Evolutionary conservation across 148 eudicot species (phyloP), one percentile per base, ranked within the genome.

Genomic region (Nepenthes gracilis): DNA sequence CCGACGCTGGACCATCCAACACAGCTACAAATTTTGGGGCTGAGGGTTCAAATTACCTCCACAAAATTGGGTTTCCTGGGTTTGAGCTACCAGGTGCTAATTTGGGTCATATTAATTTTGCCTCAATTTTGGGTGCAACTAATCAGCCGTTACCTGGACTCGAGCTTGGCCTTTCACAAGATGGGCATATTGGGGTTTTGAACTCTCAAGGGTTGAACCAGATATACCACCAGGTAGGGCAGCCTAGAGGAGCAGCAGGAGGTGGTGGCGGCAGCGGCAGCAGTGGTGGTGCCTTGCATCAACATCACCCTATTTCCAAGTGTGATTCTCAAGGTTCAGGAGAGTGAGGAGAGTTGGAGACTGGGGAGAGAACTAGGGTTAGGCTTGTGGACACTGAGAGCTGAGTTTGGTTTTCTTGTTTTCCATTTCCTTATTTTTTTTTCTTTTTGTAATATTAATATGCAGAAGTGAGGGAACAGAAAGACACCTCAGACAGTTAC

Each of bases 121-220:
- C 23, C 23, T 23, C 23, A 23, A 23, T 23, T 23, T 23, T 23
- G 23, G 76, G 80, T 6, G 67, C 54, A 10, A 64, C 12, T 59
- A 66, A 71, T 54, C 69, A 62, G 68, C 82, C 75, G 59, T 57
- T 84, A 50, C 87, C 88, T 23, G 96, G 88, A 4, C 75, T 88
- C 67, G 90, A 88, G 68, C 79, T 88, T 8, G 96, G 96, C 47
- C 63, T 84, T 2, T 80, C 87, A n/a, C 95, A 84, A 32, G 90
- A 84, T 61, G 77, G 71, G 43, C 81, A 78, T 66, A 58, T 82
- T 65, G 91, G 85, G 66, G 81, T 77, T 54, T 69, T 87, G 68
- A 77, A 67, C 54, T 75, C 72, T 11, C 88, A 78, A 55, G 67
- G 75, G 10, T 71, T 84, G 60, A 75, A 50, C 60, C 91, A 82